These are phyloP conservation scores for Mimosa pudica DNA, from an alignment of 306 rosid genomes.

Conservation along the genomic window DNA sequence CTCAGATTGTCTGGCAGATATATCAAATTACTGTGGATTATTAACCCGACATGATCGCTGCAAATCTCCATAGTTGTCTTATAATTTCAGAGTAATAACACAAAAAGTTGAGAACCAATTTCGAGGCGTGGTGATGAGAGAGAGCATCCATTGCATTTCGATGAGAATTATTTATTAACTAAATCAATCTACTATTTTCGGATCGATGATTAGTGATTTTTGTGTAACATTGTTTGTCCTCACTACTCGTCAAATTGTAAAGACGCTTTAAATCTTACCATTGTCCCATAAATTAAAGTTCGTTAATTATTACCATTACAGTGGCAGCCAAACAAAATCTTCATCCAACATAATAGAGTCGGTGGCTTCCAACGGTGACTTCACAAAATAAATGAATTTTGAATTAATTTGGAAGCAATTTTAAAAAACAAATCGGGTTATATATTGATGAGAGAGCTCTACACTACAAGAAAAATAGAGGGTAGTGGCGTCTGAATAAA, in stretches of 20 bases:
- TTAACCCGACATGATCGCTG: neutral
- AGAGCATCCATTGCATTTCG: neutral
- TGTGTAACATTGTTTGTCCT: neutral
- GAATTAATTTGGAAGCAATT: neutral
- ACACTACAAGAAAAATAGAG: too few relatives aligned
- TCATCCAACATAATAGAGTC: too few relatives aligned
- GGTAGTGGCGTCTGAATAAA: too few relatives aligned
- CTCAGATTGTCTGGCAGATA: neutral
- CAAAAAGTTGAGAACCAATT: neutral
- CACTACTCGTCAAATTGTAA: neutral
- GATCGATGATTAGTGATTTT: neutral
- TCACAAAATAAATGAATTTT: neutral
- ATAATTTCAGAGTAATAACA: neutral
- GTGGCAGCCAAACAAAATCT: neutral
- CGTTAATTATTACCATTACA: neutral
- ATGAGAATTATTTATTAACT: neutral
- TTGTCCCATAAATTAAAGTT: neutral
- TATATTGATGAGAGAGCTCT: neutral
- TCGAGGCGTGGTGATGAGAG: neutral
- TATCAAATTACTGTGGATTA: neutral
- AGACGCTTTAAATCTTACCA: neutral
- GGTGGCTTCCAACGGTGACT: neutral
- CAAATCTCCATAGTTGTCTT: neutral
- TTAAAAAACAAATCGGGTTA: neutral
- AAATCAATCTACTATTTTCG: neutral